These are phyloP conservation scores for Neostapfia colusana DNA, from an alignment of 176 grass and related monocot species.

Conservation along the genomic window DNA sequence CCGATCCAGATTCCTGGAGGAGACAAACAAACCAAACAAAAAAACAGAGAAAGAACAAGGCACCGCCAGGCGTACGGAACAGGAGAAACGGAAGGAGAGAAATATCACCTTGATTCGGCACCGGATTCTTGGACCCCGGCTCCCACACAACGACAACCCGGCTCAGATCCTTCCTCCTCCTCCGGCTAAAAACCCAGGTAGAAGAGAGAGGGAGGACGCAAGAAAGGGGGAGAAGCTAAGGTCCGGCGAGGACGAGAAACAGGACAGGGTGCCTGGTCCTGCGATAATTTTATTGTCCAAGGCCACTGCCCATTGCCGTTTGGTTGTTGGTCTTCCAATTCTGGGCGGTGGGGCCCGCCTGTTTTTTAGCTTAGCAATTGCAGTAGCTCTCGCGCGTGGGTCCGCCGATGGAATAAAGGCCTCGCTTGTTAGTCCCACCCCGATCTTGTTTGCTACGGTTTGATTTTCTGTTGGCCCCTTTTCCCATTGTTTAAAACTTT, in stretches of 20 bases:
- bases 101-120: slow-evolving; percentile 37
- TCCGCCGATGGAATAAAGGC: background rate
- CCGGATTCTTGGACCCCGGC: slow-evolving; percentile 8
- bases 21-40: background rate
- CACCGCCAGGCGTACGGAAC: background rate
- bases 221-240: background rate
- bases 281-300: background rate
- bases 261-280: background rate
- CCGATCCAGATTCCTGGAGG: background rate
- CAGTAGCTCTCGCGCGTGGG: background rate
- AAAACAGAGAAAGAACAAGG: no score
- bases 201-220: background rate
- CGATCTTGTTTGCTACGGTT: background rate
- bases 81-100: background rate
- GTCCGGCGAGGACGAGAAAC: background rate
- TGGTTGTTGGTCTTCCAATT: slow-evolving; percentile 10
- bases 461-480: background rate
- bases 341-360: background rate
- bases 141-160: no score
- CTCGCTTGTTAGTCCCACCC: background rate
- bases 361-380: background rate
- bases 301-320: background rate
- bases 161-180: slow-evolving; percentile 3
- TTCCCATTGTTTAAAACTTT: no score
- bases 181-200: slow-evolving; percentile 22